Conservation (phyloP, 1,139 yeast genomes). For the Saccharomyces pastorianus region DNA sequence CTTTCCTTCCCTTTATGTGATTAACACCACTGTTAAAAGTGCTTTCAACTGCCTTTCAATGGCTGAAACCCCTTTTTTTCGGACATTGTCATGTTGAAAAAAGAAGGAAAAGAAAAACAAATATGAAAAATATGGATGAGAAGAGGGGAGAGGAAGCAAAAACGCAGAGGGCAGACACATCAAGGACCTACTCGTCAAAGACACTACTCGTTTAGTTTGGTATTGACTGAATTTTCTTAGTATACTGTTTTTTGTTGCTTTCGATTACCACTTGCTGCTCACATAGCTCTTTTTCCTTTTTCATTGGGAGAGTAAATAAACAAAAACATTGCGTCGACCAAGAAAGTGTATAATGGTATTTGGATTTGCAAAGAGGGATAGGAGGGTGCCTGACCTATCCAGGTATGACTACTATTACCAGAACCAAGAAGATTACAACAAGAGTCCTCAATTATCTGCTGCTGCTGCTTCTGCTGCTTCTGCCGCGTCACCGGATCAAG, state of each 20-base stretch:
- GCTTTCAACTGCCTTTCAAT: not conserved
- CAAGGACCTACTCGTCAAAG: not conserved
- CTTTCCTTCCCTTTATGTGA: not conserved
- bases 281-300: not conserved
- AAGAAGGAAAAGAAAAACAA: not conserved
- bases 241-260: not conserved
- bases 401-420: conserved; percentile 30
- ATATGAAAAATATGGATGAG: not conserved
- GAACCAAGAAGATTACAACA: conserved; percentile 20
- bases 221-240: not conserved
- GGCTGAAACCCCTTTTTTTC: not conserved
- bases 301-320: not conserved
- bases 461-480: conserved; percentile 29
- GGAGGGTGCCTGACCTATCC: conserved; percentile 30
- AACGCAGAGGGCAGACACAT: not conserved
- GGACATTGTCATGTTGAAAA: not conserved
- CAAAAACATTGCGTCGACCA: not conserved
- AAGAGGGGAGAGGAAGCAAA: not conserved
- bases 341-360: conserved; percentile 17
- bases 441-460: conserved; percentile 19
- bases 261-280: not conserved
- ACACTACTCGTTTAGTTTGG: not conserved
- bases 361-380: conserved; percentile 21
- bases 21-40: not conserved
- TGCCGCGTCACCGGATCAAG: conserved; percentile 7